A percentile compares a stretch with the other conserved stretches of the same genome.
Conservation (phyloP, 768 basidiomycete genomes). For the Tricholoma furcatifolium region DNA sequence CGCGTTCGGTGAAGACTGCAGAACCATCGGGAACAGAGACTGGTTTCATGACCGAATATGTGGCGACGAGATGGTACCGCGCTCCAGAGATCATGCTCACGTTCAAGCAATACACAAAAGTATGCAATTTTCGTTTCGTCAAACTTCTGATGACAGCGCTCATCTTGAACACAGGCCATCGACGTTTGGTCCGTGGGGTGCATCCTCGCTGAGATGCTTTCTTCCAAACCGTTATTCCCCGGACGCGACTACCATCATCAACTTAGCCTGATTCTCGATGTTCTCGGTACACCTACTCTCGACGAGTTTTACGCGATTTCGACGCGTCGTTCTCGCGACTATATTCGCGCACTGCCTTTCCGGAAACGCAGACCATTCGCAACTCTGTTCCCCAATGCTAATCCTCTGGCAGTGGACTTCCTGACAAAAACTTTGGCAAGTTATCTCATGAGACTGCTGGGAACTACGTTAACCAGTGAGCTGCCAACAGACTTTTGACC, state of each 20-base stretch:
- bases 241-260: slow-evolving; percentile 98
- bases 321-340: slow-evolving; percentile 87
- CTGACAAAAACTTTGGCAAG: slow-evolving; percentile 80
- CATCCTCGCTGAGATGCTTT: slow-evolving; percentile 96
- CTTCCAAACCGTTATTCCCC: slow-evolving; percentile 93
- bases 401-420: slow-evolving; percentile 62
- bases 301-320: slow-evolving; percentile 99
- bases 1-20: slow-evolving; percentile 84
- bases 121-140: slow-evolving; percentile 20
- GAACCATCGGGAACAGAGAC: slow-evolving; percentile 83
- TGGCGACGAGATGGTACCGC: slow-evolving; percentile 98
- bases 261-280: slow-evolving; percentile 91
- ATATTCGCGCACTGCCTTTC: slow-evolving; percentile 93
- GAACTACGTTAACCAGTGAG: slow-evolving; percentile 1
- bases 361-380: slow-evolving; percentile 82
- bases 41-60: slow-evolving; percentile 96
- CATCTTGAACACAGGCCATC: slow-evolving; percentile 54
- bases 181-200: slow-evolving; percentile 89
- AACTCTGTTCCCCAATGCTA: slow-evolving; percentile 89
- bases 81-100: slow-evolving; percentile 99
- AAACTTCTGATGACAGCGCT: background rate
- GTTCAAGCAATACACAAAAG: slow-evolving; percentile 98
- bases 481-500: slow-evolving; percentile 83
- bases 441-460: slow-evolving; percentile 2
- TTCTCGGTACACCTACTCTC: slow-evolving; percentile 93